A percentile compares a stretch with the other conserved stretches of the same genome.
Evolutionary conservation across 768 basidiomycete species (phyloP).

Genomic region (Boletellus ananiceps): DNA sequence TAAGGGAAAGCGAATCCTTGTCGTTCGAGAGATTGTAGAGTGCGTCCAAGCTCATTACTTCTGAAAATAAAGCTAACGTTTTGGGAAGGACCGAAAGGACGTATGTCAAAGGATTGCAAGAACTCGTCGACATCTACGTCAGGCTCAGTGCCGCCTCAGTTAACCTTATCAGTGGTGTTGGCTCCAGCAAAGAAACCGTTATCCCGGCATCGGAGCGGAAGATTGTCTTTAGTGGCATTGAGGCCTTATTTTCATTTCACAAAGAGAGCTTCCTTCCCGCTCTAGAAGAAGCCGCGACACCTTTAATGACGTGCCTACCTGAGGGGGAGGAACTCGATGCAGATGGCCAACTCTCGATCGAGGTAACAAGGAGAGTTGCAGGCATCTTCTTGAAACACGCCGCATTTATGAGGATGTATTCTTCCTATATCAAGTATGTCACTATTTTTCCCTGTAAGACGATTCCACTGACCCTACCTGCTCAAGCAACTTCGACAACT

Average conservation of each 20-base stretch:
- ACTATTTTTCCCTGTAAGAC: slow-evolving; percentile 2
- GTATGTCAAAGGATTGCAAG: slow-evolving; percentile 91
- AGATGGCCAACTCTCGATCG: slow-evolving; percentile 68
- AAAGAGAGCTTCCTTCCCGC: slow-evolving; percentile 89
- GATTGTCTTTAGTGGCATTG: slow-evolving; percentile 88
- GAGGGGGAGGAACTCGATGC: slow-evolving; percentile 51
- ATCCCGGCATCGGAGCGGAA: slow-evolving; percentile 84
- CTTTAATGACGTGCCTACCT: slow-evolving; percentile 50
- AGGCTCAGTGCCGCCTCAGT: slow-evolving; percentile 72
- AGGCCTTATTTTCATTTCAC: slow-evolving; percentile 89
- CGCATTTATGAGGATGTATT: slow-evolving; percentile 99
- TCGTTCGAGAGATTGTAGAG: slow-evolving; percentile 90
- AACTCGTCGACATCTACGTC: slow-evolving; percentile 94
- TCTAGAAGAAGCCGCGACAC: slow-evolving; percentile 71
- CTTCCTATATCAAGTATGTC: slow-evolving; percentile 92
- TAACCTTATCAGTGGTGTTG: slow-evolving; percentile 64
- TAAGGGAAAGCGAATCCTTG: slow-evolving; percentile 72
- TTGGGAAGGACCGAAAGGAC: slow-evolving; percentile 82
- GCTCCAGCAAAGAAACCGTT: slow-evolving; percentile 75
- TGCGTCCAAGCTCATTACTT: slow-evolving; percentile 37
- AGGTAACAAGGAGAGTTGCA: slow-evolving; percentile 77
- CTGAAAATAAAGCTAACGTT: slow-evolving; percentile 7
- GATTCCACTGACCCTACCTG: slow-evolving; percentile 9
- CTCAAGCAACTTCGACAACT: slow-evolving; percentile 87
- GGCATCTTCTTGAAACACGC: slow-evolving; percentile 90